Evolutionary conservation across 106 monocot genomes (phyloP).

Genomic region (Dendrobium nobile): DNA sequence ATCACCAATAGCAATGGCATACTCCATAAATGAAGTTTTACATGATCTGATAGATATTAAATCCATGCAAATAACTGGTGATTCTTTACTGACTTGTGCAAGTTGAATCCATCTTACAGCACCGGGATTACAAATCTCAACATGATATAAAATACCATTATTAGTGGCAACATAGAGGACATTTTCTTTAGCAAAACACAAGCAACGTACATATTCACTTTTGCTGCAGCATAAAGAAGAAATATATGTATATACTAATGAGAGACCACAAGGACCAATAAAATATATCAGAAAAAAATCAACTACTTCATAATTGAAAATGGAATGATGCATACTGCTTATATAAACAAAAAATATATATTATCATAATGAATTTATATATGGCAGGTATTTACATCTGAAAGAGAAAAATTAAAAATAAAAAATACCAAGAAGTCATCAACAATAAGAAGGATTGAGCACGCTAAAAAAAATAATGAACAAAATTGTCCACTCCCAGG

Average conservation of each 20-base stretch:
- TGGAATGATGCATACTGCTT: too few species aligned
- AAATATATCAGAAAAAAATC: too few species aligned
- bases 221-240: constrained; percentile 55
- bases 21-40: constrained; percentile 21
- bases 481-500: too few species aligned
- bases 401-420: too few species aligned
- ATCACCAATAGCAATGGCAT: constrained; percentile 81
- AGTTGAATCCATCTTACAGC: constrained; percentile 71
- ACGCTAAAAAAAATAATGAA: too few species aligned
- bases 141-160: constrained; percentile 71
- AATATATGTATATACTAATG: background rate
- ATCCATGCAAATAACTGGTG: constrained; percentile 88
- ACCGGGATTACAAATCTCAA: constrained; percentile 33
- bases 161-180: constrained; percentile 87
- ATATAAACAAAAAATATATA: too few species aligned
- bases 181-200: constrained; percentile 53
- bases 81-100: constrained; percentile 40
- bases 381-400: too few species aligned
- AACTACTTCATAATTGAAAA: too few species aligned
- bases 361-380: too few species aligned
- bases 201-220: constrained; percentile 87
- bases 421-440: too few species aligned
- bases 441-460: too few species aligned
- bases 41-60: constrained; percentile 28
- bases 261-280: background rate